These are phyloP conservation scores for Gremmenia infestans DNA, from an alignment of 2,329 filamentous ascomycete species.

Conservation along the genomic window DNA sequence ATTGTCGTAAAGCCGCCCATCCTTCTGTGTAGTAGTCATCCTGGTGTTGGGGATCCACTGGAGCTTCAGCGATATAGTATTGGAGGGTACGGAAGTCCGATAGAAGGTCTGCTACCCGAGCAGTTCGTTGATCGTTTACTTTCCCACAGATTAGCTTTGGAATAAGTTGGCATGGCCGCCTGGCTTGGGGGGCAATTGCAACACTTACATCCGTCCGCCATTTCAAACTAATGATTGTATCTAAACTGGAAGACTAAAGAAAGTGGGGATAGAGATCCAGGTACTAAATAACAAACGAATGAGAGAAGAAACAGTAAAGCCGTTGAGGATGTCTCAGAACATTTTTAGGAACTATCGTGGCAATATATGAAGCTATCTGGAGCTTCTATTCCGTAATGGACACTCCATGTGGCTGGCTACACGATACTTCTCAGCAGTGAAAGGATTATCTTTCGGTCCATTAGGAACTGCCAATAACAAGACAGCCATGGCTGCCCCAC, in stretches of 20 bases:
- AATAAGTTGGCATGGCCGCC: background rate
- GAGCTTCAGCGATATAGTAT: conserved; percentile 55
- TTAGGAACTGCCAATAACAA: conserved; percentile 10
- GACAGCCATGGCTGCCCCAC: conserved; percentile 17
- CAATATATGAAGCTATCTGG: conserved; percentile 21
- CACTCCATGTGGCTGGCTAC: conserved; percentile 24
- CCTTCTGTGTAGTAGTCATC: conserved; percentile 61
- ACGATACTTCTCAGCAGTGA: conserved; percentile 21
- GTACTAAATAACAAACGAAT: conserved; percentile 9
- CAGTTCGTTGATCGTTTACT: conserved; percentile 58
- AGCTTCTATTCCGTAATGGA: conserved; percentile 6
- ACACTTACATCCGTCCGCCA: conserved; percentile 32
- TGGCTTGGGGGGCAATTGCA: conserved; percentile 1
- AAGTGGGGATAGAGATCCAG: conserved; percentile 8
- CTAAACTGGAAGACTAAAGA: conserved; percentile 8
- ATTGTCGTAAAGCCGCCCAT: conserved; percentile 58
- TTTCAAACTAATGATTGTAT: conserved; percentile 10
- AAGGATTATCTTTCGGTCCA: conserved; percentile 1
- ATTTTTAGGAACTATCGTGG: conserved; percentile 10
- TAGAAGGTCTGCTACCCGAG: conserved; percentile 57
- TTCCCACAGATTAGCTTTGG: conserved; percentile 4
- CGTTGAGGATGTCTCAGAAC: conserved; percentile 18
- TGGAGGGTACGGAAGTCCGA: conserved; percentile 58
- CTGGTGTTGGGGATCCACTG: conserved; percentile 48
- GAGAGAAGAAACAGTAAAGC: conserved; percentile 14